Base-by-base conservation (phyloP, 768 basidiomycete species). In the Arthromyces matolae region DNA sequence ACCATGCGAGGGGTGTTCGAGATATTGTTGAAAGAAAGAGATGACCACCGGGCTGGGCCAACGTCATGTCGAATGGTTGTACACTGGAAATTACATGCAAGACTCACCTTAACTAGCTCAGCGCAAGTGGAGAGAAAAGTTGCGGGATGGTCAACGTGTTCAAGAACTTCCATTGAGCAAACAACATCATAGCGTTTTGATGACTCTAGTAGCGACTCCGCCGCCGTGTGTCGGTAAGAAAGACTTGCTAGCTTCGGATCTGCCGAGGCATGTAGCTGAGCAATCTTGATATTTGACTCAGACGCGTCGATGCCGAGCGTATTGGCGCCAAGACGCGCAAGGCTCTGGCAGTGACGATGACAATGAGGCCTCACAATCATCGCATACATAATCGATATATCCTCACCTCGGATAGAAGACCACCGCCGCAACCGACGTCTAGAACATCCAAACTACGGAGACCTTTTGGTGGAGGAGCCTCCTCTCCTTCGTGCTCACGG, bases 101-200 rank as follows among this genome's bases (percentile, higher is more conserved):
- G 12, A 51, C 78, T 33, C 53, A 93, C 94, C 72, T 96, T 98
- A 55, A 95, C 80, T 24, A 98, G 77, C 49, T 85, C 76, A 0
- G 88, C 88, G 55, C 93, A 87, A 31, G 85, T 81, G 23, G 79
- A 72, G 40, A 99, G 75, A 65, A 99, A 99, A 6, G 77, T 75
- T 5, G 80, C 73, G 1, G 96, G 94, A 59, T 95, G 86, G 62
- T 96, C 89, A 42, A 99, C 96, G 60, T 99, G 96, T 69, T 99
- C 96, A 24, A 99, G 63, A 7, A 99, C 95, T 65, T 99, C 96
- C 91, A 98, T 91, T 8, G 93, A 89, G 62, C 93, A 96, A 12
- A 99, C 93, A 16, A 93, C 79, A 63, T 98, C 95, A 61, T 86
- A 98, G 42, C 80, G 80, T 56, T 75, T 76, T 12, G 77, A 63